Evolutionary conservation across 1,284 basidiomycete genomes (phyloP).

Genomic region (Cutaneotrichosporon sp.): DNA sequence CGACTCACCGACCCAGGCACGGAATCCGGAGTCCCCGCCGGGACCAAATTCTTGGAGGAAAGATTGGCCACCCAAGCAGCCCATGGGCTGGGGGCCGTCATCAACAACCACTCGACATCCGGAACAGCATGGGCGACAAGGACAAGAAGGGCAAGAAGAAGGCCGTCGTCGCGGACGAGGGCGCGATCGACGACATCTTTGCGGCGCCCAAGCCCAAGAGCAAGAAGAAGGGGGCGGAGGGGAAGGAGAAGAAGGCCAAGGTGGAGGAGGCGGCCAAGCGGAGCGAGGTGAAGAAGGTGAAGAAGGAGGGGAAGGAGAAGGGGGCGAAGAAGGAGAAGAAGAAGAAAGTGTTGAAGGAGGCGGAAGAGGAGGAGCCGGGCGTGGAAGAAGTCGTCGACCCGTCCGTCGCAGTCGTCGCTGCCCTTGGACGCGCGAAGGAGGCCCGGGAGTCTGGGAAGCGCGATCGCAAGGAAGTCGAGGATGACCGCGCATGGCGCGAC

Average conservation of each 20-base stretch:
- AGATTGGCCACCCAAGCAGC: background rate
- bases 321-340: constrained; percentile 6
- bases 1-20: background rate
- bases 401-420: constrained; percentile 20
- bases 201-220: constrained; percentile 19
- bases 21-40: background rate
- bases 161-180: background rate
- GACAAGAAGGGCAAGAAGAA: constrained; percentile 28
- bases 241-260: constrained; percentile 8
- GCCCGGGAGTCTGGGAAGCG: constrained; percentile 19
- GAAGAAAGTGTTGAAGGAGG: too few relatives aligned
- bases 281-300: constrained; percentile 10
- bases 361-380: constrained; percentile 8
- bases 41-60: background rate
- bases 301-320: constrained; percentile 9
- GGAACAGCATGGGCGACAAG: constrained; percentile 13
- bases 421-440: constrained; percentile 18
- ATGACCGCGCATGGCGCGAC: constrained; percentile 67
- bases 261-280: constrained; percentile 1
- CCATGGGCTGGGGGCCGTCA: background rate
- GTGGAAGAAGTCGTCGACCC: constrained; percentile 42
- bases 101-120: background rate
- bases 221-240: constrained; percentile 27
- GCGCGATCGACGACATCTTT: constrained; percentile 15
- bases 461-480: constrained; percentile 41